These are phyloP conservation scores for Euryodendron excelsum DNA, from an alignment of 148 eudicot species.

Conservation along the genomic window DNA sequence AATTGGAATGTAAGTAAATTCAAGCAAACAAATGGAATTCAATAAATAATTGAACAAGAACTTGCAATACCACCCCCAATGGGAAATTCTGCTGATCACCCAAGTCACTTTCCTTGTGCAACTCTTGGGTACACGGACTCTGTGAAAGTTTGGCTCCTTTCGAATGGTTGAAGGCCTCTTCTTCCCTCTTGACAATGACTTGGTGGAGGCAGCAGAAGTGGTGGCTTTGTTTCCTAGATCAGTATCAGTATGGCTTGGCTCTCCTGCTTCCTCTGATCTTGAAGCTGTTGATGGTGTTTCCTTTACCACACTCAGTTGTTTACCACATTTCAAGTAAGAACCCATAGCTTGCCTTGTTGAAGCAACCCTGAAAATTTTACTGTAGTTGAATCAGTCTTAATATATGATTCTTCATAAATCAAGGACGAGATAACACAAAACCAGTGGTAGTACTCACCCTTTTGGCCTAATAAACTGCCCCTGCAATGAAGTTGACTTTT, in stretches of 20 bases:
- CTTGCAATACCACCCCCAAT: not conserved
- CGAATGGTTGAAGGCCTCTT: constrained; percentile 30
- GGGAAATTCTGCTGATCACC: not conserved
- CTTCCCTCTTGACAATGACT: constrained; percentile 29
- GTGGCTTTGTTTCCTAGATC: constrained; percentile 16
- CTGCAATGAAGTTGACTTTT: constrained; percentile 29
- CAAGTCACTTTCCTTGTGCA: constrained; percentile 33
- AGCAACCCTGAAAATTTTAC: constrained; percentile 22
- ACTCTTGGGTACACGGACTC: constrained; percentile 29
- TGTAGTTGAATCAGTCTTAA: not conserved
- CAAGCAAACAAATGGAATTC: constrained; percentile 23
- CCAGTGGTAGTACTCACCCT: constrained; percentile 33
- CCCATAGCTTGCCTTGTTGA: constrained; percentile 18
- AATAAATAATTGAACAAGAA: constrained; percentile 52
- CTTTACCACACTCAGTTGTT: constrained; percentile 24
- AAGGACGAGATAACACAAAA: not conserved
- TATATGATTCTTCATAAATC: not conserved
- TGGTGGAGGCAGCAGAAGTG: constrained; percentile 16
- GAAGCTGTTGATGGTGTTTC: constrained; percentile 26
- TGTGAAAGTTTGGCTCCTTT: constrained; percentile 49
- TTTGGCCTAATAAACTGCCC: constrained; percentile 32
- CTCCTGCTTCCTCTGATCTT: constrained; percentile 24
- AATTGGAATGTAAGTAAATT: not conserved
- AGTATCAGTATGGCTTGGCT: constrained; percentile 9
- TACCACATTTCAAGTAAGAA: constrained; percentile 21